phyloP scores from a whole-genome alignment of 2,329 filamentous ascomycete species.

The Colletotrichum salicis region DNA sequence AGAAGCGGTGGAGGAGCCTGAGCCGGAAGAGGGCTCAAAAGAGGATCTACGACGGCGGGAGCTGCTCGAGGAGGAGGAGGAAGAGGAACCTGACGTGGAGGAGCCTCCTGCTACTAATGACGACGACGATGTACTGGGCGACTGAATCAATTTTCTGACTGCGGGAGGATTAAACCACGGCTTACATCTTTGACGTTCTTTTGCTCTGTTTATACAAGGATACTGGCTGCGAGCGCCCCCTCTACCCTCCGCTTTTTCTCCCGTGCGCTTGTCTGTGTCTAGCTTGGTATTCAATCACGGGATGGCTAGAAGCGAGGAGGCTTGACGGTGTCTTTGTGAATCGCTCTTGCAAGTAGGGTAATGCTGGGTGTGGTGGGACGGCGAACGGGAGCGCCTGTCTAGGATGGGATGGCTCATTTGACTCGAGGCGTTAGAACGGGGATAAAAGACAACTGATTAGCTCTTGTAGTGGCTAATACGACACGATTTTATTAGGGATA shows the following conservation, averaged over 20 bases:
- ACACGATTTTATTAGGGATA: conserved; percentile 5
- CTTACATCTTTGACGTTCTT: conserved; percentile 1
- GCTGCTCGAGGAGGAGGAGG: conserved; percentile 63
- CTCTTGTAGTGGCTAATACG: conserved; percentile 23
- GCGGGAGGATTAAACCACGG: not conserved
- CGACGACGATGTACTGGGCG: conserved; percentile 53
- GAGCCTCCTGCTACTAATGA: conserved; percentile 34
- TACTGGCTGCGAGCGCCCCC: not conserved
- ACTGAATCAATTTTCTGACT: conserved; percentile 41
- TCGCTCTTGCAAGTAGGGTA: conserved; percentile 1
- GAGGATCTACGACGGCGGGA: conserved; percentile 68
- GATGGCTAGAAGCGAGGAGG: not conserved
- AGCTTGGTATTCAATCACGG: not conserved
- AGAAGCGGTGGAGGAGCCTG: conserved; percentile 57
- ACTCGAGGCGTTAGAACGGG: conserved; percentile 25
- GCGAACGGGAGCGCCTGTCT: conserved; percentile 16
- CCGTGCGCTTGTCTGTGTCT: not conserved
- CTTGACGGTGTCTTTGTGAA: not conserved
- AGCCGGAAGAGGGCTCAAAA: conserved; percentile 67
- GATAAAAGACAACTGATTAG: conserved; percentile 21
- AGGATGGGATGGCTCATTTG: conserved; percentile 10
- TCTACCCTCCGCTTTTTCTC: not conserved
- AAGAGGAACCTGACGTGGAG: conserved; percentile 50
- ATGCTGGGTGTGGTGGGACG: conserved; percentile 1
- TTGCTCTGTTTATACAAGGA: conserved; percentile 20